A percentile compares a stretch with the other conserved stretches of the same genome.
These are phyloP conservation scores for Mycena haematopus DNA, from an alignment of 768 basidiomycete species.

Conservation along the genomic window DNA sequence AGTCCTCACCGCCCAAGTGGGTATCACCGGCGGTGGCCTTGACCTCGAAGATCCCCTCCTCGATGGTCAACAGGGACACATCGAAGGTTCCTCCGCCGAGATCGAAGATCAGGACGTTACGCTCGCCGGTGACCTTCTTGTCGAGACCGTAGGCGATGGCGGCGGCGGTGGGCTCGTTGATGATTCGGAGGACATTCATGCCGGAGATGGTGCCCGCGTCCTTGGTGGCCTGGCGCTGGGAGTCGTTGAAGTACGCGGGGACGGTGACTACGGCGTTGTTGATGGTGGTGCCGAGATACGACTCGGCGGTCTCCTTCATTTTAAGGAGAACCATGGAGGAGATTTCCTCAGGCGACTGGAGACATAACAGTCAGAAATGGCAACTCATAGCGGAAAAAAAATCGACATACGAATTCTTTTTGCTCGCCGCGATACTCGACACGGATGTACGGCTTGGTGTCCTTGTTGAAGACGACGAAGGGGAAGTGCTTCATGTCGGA, in stretches of 20 bases:
- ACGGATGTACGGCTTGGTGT: constrained; percentile 86
- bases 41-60: constrained; percentile 98
- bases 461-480: constrained; percentile 87
- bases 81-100: constrained; percentile 98
- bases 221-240: constrained; percentile 98
- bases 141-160: constrained; percentile 99
- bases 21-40: constrained; percentile 99
- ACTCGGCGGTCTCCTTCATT: constrained; percentile 99
- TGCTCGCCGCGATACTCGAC: constrained; percentile 93
- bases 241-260: constrained; percentile 99
- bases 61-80: constrained; percentile 94
- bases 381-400: constrained; percentile 6
- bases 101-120: constrained; percentile 98
- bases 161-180: constrained; percentile 98
- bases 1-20: constrained; percentile 97
- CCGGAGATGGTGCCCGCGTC: constrained; percentile 96
- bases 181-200: constrained; percentile 95
- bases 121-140: constrained; percentile 89
- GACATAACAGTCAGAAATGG: constrained; percentile 33
- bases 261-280: constrained; percentile 95
- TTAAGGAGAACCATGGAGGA: constrained; percentile 97
- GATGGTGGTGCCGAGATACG: constrained; percentile 86
- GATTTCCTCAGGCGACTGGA: constrained; percentile 92
- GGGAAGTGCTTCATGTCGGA: constrained; percentile 87
- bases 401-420: constrained; percentile 84